Evolutionary conservation across 2,329 filamentous ascomycete species (phyloP), one percentile per base, ranked within the genome.

Genomic region (Aspergillus cejpii): DNA sequence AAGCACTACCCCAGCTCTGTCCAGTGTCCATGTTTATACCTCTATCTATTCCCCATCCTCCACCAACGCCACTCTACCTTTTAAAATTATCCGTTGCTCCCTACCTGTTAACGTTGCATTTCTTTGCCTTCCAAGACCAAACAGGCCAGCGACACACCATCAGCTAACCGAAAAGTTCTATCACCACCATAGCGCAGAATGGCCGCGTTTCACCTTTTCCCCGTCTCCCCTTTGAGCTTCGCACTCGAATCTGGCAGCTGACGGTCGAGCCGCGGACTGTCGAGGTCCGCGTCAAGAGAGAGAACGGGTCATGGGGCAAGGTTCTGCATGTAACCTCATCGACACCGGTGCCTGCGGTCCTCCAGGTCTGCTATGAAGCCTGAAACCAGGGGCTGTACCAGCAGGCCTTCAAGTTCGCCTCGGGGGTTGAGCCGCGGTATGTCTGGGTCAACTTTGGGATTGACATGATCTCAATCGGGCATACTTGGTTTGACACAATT

Each of bases 161-260:
- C 24, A 26, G 24, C 24, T 11, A 7, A 6, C 6, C 24, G 2
- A 11, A 26, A 26, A 26, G 2, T 26, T 4, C 24, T 11, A 11
- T 26, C 24, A 11, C 2, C 24, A 26, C n/a, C n/a, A n/a, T n/a
- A n/a, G n/a, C n/a, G n/a, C 24, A 29, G 27, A 5, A 20, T 70
- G 57, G 33, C 34, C 12, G 6, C n/a, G 7, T 42, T 48, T 7
- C 14, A 24, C 51, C 37, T 64, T 70, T 63, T 72, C 66, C 49
- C 59, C 69, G 12, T 23, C 41, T 43, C 33, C 41, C 41, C 41
- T 29, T 29, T 28, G 41, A 43, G 23, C 23, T 43, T 14, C 41
- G 41, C 1, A 17, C 34, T 24, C 41, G 10, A 1, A 37, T 43
- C 5, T 43, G 41, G 41, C 7, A 38, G 19, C 5, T 43, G 26